These are phyloP conservation scores for Monosporascus sp. DNA, from an alignment of 2,329 filamentous ascomycete species.

Conservation along the genomic window DNA sequence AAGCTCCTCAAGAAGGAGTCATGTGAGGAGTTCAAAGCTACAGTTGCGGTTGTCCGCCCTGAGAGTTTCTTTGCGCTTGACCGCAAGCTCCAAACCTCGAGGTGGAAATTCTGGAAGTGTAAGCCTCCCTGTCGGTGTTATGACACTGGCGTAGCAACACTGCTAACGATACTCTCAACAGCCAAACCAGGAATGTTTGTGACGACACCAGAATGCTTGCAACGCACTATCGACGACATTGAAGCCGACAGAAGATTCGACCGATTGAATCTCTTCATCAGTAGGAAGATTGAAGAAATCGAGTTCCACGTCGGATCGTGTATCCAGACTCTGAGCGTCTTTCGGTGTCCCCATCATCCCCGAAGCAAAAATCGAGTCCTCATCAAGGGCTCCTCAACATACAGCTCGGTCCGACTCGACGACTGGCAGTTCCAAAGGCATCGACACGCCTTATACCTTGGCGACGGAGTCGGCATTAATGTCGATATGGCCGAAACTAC, in stretches of 20 bases:
- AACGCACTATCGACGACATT: constrained; percentile 1
- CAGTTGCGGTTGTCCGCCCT: neutral
- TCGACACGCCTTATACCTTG: neutral
- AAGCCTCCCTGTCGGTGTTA: neutral
- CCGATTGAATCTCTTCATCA: neutral
- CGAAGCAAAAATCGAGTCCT: neutral
- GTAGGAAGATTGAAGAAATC: constrained; percentile 2
- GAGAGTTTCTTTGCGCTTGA: neutral
- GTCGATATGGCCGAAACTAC: neutral
- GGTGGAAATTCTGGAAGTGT: constrained; percentile 3
- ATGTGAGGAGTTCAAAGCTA: neutral
- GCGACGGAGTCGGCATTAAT: neutral
- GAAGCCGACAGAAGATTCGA: neutral
- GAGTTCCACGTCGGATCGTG: neutral
- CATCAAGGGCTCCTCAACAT: neutral
- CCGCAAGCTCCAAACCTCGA: neutral
- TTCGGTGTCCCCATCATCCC: neutral
- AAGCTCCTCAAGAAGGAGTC: constrained; percentile 1
- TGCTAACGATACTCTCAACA: neutral
- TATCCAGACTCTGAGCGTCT: neutral
- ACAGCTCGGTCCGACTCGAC: neutral
- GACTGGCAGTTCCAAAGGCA: neutral
- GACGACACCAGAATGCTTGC: constrained; percentile 1
- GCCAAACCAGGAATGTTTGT: constrained; percentile 1
- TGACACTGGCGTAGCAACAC: neutral